phyloP scores from a whole-genome alignment of 2,329 filamentous ascomycete genomes.

The Arthrinium phaeospermum region DNA sequence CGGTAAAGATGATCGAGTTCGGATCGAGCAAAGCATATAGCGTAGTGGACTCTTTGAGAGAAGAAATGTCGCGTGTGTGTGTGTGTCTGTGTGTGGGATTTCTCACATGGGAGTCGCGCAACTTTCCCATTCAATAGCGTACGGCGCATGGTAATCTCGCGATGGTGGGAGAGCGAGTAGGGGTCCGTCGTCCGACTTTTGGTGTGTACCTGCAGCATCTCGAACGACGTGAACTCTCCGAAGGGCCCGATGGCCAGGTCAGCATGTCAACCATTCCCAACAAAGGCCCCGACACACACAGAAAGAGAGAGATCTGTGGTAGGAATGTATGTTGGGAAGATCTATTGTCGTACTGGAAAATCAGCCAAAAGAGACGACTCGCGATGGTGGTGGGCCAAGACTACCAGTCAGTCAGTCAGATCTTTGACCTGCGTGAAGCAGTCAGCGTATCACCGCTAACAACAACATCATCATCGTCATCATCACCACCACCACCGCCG shows the following conservation, averaged over 20 bases:
- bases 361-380: constrained; percentile 1
- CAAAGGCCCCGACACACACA: neutral
- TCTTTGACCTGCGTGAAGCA: neutral
- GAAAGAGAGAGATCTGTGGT: neutral
- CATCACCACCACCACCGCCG: neutral
- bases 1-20: constrained; percentile 4
- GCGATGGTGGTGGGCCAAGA: neutral
- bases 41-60: neutral
- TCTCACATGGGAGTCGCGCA: neutral
- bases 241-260: neutral
- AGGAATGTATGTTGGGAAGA: neutral
- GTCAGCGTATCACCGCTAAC: constrained; percentile 5
- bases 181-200: neutral
- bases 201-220: constrained; percentile 12
- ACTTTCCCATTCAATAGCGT: constrained; percentile 7
- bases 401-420: neutral
- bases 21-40: neutral
- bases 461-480: neutral
- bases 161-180: neutral
- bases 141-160: constrained; percentile 7
- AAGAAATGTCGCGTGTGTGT: neutral
- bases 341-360: constrained; percentile 6
- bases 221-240: constrained; percentile 6
- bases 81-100: neutral
- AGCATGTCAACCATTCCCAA: constrained; percentile 1